Percentiles rank a stretch among this genome's conserved stretches.
Conservation (phyloP, 2,329 filamentous ascomycete species). For the Calycina marina region DNA sequence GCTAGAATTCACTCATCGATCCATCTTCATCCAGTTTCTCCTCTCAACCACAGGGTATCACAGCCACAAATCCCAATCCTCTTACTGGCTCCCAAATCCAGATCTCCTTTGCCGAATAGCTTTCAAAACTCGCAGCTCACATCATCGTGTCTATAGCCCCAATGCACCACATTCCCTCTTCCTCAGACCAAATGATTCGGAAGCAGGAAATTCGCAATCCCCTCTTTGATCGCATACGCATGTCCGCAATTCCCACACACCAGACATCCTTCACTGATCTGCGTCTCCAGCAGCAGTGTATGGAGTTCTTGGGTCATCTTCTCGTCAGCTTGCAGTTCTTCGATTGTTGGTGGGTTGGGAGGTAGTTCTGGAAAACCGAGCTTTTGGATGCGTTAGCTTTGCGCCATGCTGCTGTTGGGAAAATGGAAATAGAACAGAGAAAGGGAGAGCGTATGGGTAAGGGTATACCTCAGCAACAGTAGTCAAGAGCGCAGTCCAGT, state of each 20-base stretch:
- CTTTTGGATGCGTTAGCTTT: conserved; percentile 28
- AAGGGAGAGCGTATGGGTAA: conserved; percentile 1
- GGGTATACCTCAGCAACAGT: conserved; percentile 60
- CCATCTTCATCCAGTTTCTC: too few relatives aligned
- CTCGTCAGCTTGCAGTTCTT: conserved; percentile 48
- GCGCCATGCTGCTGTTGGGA: conserved; percentile 2
- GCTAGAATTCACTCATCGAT: too few relatives aligned
- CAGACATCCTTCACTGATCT: conserved; percentile 75
- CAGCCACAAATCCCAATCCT: too few relatives aligned
- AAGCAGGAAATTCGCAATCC: conserved; percentile 89
- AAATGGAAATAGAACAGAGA: neutral
- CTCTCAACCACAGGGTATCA: too few relatives aligned
- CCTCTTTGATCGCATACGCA: conserved; percentile 88
- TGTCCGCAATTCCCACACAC: conserved; percentile 86
- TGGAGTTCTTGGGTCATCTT: conserved; percentile 67
- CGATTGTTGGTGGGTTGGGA: conserved; percentile 43
- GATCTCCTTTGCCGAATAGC: neutral
- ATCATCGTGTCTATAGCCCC: neutral
- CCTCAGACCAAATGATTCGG: conserved; percentile 73
- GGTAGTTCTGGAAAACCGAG: conserved; percentile 67
- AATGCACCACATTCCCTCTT: neutral
- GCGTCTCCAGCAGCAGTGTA: conserved; percentile 72
- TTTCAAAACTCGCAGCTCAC: neutral
- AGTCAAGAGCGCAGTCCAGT: conserved; percentile 69
- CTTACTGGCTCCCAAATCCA: too few relatives aligned